These are phyloP conservation scores for Urtica urens DNA, from an alignment of 306 rosid species.

Conservation along the genomic window DNA sequence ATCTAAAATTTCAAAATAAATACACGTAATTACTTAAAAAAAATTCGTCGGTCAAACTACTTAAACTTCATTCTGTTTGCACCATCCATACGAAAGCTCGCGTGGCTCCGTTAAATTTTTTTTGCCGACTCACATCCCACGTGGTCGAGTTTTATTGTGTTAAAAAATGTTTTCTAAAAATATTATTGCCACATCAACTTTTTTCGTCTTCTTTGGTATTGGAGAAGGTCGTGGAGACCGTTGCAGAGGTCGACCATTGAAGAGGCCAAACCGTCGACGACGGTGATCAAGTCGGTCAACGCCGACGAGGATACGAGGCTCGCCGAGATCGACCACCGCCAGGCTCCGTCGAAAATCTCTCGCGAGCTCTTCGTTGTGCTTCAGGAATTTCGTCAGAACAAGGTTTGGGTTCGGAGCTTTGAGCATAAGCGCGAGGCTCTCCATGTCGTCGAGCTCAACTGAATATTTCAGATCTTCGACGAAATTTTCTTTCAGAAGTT, in stretches of 20 bases:
- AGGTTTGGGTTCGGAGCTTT: slow-evolving; percentile 42
- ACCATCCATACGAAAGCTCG: too few species aligned
- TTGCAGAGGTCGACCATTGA: slow-evolving; percentile 69
- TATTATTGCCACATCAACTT: too few species aligned
- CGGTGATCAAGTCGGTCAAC: slow-evolving; percentile 42
- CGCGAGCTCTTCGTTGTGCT: slow-evolving; percentile 49
- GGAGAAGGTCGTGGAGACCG: slow-evolving; percentile 45
- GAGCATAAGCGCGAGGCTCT: slow-evolving; percentile 57
- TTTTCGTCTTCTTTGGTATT: too few species aligned
- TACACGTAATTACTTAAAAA: too few species aligned
- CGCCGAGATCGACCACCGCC: slow-evolving; percentile 37
- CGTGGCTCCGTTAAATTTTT: too few species aligned
- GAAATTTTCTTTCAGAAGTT: too few species aligned
- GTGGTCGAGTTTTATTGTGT: too few species aligned
- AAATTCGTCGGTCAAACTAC: too few species aligned
- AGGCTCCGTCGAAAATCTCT: slow-evolving; percentile 31
- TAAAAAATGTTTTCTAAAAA: too few species aligned
- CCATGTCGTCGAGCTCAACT: slow-evolving; percentile 42
- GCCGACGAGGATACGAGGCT: slow-evolving; percentile 52
- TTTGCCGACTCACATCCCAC: too few species aligned
- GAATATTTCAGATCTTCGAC: slow-evolving; percentile 46
- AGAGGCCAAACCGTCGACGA: slow-evolving; percentile 65
- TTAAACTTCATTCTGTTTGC: too few species aligned
- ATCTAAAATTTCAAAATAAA: too few species aligned
- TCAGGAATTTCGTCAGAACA: slow-evolving; percentile 43